A percentile compares a stretch with the other conserved stretches of the same genome.
Conservation (phyloP, 495 filamentous ascomycete genomes). For the Staphylotrichum tortipilum region DNA sequence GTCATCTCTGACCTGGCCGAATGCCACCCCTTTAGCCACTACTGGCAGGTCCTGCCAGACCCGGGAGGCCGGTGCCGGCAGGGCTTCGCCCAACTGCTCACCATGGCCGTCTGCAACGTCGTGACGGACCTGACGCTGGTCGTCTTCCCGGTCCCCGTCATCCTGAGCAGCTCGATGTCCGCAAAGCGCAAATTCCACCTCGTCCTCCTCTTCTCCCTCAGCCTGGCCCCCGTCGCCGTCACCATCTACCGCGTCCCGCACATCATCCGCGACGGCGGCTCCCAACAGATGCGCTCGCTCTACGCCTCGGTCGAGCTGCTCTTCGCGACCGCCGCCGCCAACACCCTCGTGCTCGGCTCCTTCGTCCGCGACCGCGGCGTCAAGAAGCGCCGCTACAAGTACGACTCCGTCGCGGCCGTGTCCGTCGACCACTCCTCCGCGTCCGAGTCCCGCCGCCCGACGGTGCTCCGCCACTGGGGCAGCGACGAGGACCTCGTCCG, state of each 20-base stretch:
- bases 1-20: slow-evolving; percentile 74
- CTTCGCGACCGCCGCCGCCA: slow-evolving; percentile 66
- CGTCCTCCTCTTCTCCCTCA: slow-evolving; percentile 70
- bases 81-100: slow-evolving; percentile 76
- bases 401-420: slow-evolving; percentile 38
- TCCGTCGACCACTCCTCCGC: slow-evolving; percentile 40
- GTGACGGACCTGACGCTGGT: slow-evolving; percentile 82
- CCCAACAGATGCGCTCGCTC: slow-evolving; percentile 68
- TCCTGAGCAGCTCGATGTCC: slow-evolving; percentile 63
- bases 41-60: slow-evolving; percentile 89
- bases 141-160: slow-evolving; percentile 78
- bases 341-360: slow-evolving; percentile 69
- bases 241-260: slow-evolving; percentile 70
- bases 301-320: slow-evolving; percentile 71
- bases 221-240: slow-evolving; percentile 62
- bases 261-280: slow-evolving; percentile 52
- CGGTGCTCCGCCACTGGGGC: slow-evolving; percentile 59
- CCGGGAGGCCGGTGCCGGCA: slow-evolving; percentile 76
- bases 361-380: slow-evolving; percentile 71
- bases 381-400: slow-evolving; percentile 68
- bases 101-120: slow-evolving; percentile 79
- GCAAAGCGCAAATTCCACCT: slow-evolving; percentile 57
- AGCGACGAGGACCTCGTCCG: slow-evolving; percentile 73
- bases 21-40: slow-evolving; percentile 74
- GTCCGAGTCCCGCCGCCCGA: slow-evolving; percentile 36